Percentiles rank a stretch among this genome's conserved stretches.
These are phyloP conservation scores for Fusarium ambrosium DNA, from an alignment of 2,329 filamentous ascomycete genomes.

Conservation along the genomic window DNA sequence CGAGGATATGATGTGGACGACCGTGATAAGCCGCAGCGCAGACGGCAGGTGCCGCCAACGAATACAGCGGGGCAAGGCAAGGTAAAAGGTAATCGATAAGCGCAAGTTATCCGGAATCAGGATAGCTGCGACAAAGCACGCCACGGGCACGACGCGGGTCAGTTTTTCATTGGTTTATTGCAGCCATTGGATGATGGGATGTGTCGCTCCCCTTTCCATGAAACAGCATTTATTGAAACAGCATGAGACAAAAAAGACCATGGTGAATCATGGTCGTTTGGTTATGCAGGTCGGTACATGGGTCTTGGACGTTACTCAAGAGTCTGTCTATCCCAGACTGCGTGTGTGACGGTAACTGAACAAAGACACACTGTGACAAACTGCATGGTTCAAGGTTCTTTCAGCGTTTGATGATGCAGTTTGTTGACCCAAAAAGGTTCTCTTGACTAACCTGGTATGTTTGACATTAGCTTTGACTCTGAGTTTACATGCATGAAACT, in stretches of 20 bases:
- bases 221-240: neutral
- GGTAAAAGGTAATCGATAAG: conserved; percentile 18
- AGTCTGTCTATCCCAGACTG: neutral
- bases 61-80: conserved; percentile 17
- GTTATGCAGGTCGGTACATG: neutral
- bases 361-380: neutral
- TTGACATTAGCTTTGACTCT: neutral
- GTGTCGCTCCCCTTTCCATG: neutral
- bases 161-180: neutral
- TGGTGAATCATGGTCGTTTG: neutral
- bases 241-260: neutral
- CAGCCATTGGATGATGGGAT: neutral
- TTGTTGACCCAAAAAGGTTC: neutral
- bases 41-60: conserved; percentile 39
- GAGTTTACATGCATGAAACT: neutral
- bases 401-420: neutral
- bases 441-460: neutral
- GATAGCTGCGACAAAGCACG: conserved; percentile 11
- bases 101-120: neutral
- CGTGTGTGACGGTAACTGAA: neutral
- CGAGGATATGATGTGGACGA: conserved; percentile 48
- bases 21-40: conserved; percentile 45
- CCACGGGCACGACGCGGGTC: conserved; percentile 2
- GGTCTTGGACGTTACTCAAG: neutral
- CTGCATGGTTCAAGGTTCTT: neutral